phyloP scores from a whole-genome alignment of 352 stramenopile genomes.

The Plasmopara viticola region DNA sequence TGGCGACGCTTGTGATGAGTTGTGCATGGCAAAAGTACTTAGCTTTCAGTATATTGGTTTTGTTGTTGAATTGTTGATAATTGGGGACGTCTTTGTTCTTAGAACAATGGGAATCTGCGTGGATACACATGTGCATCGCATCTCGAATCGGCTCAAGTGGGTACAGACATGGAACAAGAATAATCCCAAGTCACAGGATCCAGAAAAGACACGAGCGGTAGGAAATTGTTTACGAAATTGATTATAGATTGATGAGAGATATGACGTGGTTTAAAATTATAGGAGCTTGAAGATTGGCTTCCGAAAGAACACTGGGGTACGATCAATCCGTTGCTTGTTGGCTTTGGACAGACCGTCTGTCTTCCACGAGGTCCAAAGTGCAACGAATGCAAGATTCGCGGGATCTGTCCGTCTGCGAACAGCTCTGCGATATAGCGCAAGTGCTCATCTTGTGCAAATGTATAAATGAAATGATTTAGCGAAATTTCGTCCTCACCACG shows the following conservation, averaged over 20 bases:
- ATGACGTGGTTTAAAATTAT: constrained; percentile 6
- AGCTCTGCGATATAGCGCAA: constrained; percentile 20
- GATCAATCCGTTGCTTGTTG: constrained; percentile 93
- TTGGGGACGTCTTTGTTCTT: neutral
- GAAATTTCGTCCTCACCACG: neutral
- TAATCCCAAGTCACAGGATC: constrained; percentile 71
- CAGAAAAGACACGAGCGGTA: constrained; percentile 89
- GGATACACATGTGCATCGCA: constrained; percentile 96
- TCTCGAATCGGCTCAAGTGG: constrained; percentile 94
- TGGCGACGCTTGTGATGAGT: constrained; percentile 94
- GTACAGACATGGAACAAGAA: constrained; percentile 85
- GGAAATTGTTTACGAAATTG: neutral
- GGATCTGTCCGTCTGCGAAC: constrained; percentile 69
- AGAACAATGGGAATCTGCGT: constrained; percentile 91
- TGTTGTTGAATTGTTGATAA: neutral
- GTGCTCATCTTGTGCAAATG: too few relatives aligned
- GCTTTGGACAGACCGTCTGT: constrained; percentile 94
- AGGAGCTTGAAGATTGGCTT: constrained; percentile 93
- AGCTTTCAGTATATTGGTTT: neutral
- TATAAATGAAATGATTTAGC: too few relatives aligned
- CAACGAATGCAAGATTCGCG: constrained; percentile 52
- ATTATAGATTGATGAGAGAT: neutral
- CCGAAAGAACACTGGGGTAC: constrained; percentile 84
- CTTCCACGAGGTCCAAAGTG: constrained; percentile 66
- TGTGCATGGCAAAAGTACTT: constrained; percentile 84